Conservation (phyloP, 352 stramenopile genomes). For the Aphanomyces stellatus region DNA sequence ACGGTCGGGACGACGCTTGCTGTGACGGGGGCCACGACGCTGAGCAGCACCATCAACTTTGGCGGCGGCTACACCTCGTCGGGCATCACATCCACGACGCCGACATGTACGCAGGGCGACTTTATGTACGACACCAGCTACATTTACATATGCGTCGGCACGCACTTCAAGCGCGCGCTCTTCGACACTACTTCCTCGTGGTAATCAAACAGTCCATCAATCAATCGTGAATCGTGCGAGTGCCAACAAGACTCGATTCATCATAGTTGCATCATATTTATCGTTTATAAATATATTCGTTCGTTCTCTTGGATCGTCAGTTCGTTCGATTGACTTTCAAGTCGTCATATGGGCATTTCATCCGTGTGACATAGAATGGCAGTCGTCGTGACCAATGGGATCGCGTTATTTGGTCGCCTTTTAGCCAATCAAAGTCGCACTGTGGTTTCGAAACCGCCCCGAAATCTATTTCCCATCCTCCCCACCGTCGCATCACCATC, state of each 20-base stretch:
- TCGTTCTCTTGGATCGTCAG: no score
- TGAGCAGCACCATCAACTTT: background rate
- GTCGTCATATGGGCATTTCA: slow-evolving; percentile 1
- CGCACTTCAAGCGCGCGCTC: background rate
- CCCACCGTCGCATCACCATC: no score
- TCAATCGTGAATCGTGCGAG: background rate
- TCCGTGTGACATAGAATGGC: background rate
- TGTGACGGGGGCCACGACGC: background rate
- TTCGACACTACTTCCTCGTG: background rate
- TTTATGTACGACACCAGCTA: background rate
- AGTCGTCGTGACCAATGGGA: no score
- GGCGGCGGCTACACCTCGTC: background rate
- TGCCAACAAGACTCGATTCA: no score
- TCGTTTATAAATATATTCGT: no score
- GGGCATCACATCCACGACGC: slow-evolving; percentile 1
- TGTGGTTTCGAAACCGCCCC: no score
- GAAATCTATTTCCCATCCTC: no score
- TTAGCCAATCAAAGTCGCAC: no score
- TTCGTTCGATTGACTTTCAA: no score
- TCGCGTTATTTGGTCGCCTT: no score
- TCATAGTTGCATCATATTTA: no score
- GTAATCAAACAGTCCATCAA: background rate
- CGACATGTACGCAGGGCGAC: slow-evolving; percentile 6
- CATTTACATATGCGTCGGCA: slow-evolving; percentile 8
- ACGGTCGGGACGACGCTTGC: slow-evolving; percentile 1